Percentiles rank a stretch among this genome's conserved stretches.
Conservation (phyloP, 176 grass and related monocot species). For the Carex littledalei region DNA sequence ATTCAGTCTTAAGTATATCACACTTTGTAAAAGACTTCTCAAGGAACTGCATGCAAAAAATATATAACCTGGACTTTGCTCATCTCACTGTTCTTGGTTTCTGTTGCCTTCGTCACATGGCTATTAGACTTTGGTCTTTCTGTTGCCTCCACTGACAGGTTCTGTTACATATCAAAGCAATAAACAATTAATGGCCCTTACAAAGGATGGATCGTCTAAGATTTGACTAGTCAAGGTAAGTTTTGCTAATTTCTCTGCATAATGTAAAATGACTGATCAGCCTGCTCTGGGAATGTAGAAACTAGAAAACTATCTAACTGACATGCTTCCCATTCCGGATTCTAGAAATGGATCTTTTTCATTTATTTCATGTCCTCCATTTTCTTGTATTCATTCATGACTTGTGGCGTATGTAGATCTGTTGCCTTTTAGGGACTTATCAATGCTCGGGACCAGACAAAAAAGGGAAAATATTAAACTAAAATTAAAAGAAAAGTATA, state of each 20-base stretch:
- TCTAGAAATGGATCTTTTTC: neutral
- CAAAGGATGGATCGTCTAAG: neutral
- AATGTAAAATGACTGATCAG: neutral
- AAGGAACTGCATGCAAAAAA: neutral
- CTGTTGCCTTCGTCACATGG: neutral
- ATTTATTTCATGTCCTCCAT: too few relatives aligned
- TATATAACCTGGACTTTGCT: neutral
- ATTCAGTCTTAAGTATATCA: neutral
- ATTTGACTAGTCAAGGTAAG: neutral
- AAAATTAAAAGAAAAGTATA: neutral
- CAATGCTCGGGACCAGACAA: neutral
- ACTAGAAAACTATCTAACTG: neutral
- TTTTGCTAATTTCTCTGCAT: neutral
- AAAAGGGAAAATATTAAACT: neutral
- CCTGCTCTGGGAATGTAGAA: neutral
- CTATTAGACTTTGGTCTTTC: neutral
- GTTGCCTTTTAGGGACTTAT: neutral
- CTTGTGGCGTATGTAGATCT: neutral
- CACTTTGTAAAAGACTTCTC: neutral
- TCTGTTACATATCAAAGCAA: neutral
- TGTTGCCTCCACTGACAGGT: neutral
- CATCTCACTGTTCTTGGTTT: neutral
- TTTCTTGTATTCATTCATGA: neutral
- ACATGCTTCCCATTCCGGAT: neutral
- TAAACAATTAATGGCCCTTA: neutral